Conservation (phyloP, 2,329 filamentous ascomycete species). For the Cytospora mali region DNA sequence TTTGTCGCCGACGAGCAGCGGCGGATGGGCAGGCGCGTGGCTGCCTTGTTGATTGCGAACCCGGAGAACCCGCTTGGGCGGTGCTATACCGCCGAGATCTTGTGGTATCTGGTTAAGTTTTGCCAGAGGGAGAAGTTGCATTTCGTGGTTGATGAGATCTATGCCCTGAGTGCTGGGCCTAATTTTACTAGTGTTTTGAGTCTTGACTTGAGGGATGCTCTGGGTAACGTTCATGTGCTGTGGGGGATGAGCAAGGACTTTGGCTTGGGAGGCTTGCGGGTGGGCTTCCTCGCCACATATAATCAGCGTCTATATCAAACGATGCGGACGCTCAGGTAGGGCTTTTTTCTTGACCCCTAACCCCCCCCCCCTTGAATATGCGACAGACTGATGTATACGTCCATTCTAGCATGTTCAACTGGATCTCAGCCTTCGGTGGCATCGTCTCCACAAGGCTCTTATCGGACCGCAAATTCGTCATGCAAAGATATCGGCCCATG, state of each 20-base stretch:
- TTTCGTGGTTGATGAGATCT: conserved; percentile 26
- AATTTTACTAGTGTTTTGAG: conserved; percentile 22
- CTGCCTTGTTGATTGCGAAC: conserved; percentile 25
- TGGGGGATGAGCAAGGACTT: conserved; percentile 25
- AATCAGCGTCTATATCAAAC: conserved; percentile 24
- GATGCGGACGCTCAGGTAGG: conserved; percentile 26
- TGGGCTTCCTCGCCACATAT: conserved; percentile 24
- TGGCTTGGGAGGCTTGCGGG: conserved; percentile 21
- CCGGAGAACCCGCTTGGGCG: conserved; percentile 25
- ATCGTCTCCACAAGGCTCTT: conserved; percentile 12
- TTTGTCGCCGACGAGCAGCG: conserved; percentile 16
- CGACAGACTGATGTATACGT: neutral
- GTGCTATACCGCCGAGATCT: conserved; percentile 20
- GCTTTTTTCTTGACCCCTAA: neutral
- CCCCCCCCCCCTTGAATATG: neutral
- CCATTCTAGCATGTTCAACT: conserved; percentile 24
- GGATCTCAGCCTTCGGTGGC: conserved; percentile 22
- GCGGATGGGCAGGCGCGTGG: conserved; percentile 18
- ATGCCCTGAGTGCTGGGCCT: conserved; percentile 20
- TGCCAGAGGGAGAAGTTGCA: conserved; percentile 23
- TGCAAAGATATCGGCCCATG: conserved; percentile 12
- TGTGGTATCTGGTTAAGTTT: conserved; percentile 21
- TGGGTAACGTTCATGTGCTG: conserved; percentile 22
- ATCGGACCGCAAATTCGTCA: conserved; percentile 18
- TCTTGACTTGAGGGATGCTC: conserved; percentile 16